Conservation (phyloP, 345 rosid species). For the Psidium guajava region DNA sequence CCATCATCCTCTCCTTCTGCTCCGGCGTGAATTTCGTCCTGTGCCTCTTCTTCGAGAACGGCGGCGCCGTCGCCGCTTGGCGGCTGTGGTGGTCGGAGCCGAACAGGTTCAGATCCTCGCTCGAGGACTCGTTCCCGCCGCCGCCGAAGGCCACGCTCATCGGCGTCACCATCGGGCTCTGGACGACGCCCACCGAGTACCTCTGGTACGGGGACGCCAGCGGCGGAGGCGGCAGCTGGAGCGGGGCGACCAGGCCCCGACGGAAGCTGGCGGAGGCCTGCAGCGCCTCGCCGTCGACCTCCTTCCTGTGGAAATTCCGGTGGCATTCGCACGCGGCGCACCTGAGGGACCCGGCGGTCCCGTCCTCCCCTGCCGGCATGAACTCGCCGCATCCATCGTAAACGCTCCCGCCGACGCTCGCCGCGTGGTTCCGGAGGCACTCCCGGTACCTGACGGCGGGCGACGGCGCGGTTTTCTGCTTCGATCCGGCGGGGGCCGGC, state of each 20-base stretch:
- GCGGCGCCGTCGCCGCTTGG: background rate
- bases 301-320: conserved; percentile 90
- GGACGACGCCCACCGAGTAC: conserved; percentile 19
- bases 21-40: conserved; percentile 38
- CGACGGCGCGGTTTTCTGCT: conserved; percentile 15
- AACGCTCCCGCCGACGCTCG: conserved; percentile 71
- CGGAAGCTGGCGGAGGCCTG: background rate
- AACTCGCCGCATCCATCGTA: conserved; percentile 95
- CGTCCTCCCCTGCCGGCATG: conserved; percentile 94
- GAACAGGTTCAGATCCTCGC: conserved; percentile 42
- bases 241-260: conserved; percentile 22
- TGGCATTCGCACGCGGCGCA: conserved; percentile 97
- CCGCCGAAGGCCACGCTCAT: conserved; percentile 54
- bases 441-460: conserved; percentile 46
- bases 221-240: conserved; percentile 47
- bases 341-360: conserved; percentile 63
- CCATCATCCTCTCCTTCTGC: conserved; percentile 46
- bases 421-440: conserved; percentile 89
- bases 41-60: conserved; percentile 25
- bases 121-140: conserved; percentile 32
- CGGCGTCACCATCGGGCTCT: conserved; percentile 30
- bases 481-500: conserved; percentile 18
- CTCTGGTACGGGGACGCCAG: conserved; percentile 10
- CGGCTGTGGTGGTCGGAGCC: conserved; percentile 10
- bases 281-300: conserved; percentile 19